These are phyloP conservation scores for Coemansia sp. DNA, from an alignment of 192 early-diverging fungal species.

Conservation along the genomic window DNA sequence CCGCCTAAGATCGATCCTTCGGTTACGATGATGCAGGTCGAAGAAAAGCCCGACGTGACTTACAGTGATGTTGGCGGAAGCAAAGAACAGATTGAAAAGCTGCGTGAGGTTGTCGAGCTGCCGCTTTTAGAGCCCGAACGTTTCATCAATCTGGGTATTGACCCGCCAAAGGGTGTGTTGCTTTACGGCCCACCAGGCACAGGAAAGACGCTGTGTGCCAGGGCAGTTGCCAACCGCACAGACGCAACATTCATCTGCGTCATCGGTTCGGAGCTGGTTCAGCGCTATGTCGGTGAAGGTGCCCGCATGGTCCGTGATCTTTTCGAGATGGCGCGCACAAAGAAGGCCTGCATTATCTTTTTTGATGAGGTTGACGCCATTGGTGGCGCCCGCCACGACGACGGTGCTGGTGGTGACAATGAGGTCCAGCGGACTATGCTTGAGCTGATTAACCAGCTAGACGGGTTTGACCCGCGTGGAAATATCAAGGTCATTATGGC, in stretches of 20 bases:
- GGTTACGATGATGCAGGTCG: slow-evolving; percentile 99
- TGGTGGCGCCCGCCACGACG: slow-evolving; percentile 96
- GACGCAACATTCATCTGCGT: slow-evolving; percentile 99
- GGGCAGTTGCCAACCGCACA: slow-evolving; percentile 98
- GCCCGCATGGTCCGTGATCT: slow-evolving; percentile 99
- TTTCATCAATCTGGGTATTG: slow-evolving; percentile 97
- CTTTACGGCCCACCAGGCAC: slow-evolving; percentile 96
- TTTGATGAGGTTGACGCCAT: slow-evolving; percentile 99
- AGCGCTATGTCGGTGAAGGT: slow-evolving; percentile 99
- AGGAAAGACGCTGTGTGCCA: slow-evolving; percentile 96
- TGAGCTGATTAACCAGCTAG: slow-evolving; percentile 98
- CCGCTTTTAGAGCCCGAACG: slow-evolving; percentile 94
- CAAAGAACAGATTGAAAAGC: slow-evolving; percentile 99
- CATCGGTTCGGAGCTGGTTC: slow-evolving; percentile 98
- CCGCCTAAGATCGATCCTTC: slow-evolving; percentile 99
- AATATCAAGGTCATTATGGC: slow-evolving; percentile 99
- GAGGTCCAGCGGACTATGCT: slow-evolving; percentile 99
- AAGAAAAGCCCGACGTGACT: slow-evolving; percentile 99
- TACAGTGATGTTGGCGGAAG: slow-evolving; percentile 99
- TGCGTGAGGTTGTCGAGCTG: slow-evolving; percentile 98
- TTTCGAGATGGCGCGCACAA: slow-evolving; percentile 99
- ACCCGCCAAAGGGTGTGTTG: slow-evolving; percentile 98
- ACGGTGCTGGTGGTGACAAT: slow-evolving; percentile 98
- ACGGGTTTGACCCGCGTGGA: slow-evolving; percentile 98
- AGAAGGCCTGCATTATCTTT: slow-evolving; percentile 99